Evolutionary conservation across 1,284 basidiomycete species (phyloP), one percentile per base, ranked within the genome.

Genomic region (Leucoagaricus sp.): DNA sequence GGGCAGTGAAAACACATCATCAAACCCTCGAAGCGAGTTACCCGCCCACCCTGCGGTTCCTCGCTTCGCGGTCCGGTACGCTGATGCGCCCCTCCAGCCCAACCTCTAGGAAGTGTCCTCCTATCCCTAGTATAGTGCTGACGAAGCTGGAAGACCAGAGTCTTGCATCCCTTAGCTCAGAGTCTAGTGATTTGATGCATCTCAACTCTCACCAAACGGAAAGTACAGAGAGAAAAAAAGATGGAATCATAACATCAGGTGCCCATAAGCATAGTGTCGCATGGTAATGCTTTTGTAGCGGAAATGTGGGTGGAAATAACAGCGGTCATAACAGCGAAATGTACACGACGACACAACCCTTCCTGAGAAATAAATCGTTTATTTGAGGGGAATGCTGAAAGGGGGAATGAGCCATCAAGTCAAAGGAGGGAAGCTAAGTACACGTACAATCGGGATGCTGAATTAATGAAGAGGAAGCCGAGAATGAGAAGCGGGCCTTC

Each of bases 321-420:
- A 52, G 45, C 53, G 45, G 58, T 55, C 56, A 63, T 58, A 64
- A 49, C 28, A 54, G 45, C 57, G 33, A 55, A 62, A 58, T 65
- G 60, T 58, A 64, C 59, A 64, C 55, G 54, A 60, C 29, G 33
- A 46, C 38, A 53, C 36, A 48, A 54, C 17, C 25, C 47, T 34
- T 56, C 54, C 52, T 51, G 49, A 44, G 25, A 10, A 25, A 44
- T 34, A 23, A 23, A 51, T 50, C 63, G 65, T 76, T 80, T 87
- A 89, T 81, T 89, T 89, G 82, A 89, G 86, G 66, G 87, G 87
- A 68, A 89, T 89, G 77, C 86, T 87, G 59, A 58, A 29, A 26
- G 55, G 28, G 48, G 55, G 58, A 57, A 25, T 51, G 17, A 61
- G 46, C 28, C 25, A 29, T 42, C 25, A 41, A 49, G 17, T 49